Evolutionary conservation across 345 rosid genomes (phyloP), one percentile per base, ranked within the genome.

Genomic region (Dipteronia sinensis): DNA sequence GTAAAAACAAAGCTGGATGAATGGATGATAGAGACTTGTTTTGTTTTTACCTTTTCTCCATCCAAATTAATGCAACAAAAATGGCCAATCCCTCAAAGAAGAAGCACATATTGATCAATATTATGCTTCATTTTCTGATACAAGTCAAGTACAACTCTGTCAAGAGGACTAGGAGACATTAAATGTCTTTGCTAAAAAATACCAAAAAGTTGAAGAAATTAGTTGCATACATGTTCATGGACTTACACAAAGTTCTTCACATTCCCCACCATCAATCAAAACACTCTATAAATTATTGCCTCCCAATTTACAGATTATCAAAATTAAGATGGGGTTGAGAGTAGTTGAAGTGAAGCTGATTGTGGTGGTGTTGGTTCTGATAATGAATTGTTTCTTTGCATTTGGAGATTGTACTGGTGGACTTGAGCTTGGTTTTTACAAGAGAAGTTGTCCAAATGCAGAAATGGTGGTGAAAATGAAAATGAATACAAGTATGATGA

Each of bases 391-490:
- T 62, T 71, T 56, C 11, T 29, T 10, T 71, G 64, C 44, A 71
- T 0, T 46, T 71, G 65, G 46, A 1, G 58, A 71, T 51, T 46
- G 44, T 1, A 31, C 29, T 10, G 74, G 64, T 31, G 47, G 19
- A 31, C 64, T 31, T 55, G 29, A 10, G 64, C 47, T 55, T 13
- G 44, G 17, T 19, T 31, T 53, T 11, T 53, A 31, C 34, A 55
- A 6, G 25, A 55, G 20, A 62, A 71, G 38, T 6, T 71, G 74
- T 46, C 47, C 74, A 17, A 31, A 23, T 10, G 74, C 74, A n/a
- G 74, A 71, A 6, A 53, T 16, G 46, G 9, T 19, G 22, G 65
- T 71, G 44, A 55, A 71, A 71, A 71, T 71, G 27, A 55, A 38
- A 71, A 9, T 9, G 46, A 42, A 7, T 42, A 71, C 23, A 51